Conservation (phyloP, 2,329 filamentous ascomycete genomes). For the Incumbomyces delicatus region DNA sequence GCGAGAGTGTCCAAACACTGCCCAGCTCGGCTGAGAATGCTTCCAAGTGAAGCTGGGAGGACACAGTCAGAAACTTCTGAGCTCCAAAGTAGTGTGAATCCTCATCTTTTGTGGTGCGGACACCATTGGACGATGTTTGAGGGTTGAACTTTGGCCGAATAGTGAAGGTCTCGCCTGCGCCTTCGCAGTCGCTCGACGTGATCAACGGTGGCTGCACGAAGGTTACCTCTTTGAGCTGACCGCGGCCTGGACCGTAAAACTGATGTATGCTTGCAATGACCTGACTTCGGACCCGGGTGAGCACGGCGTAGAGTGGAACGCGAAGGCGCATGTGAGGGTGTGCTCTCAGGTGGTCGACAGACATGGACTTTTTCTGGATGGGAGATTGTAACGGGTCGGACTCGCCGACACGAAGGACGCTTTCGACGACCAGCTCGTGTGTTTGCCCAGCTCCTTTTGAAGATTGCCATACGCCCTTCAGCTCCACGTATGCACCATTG, state of each 20-base stretch:
- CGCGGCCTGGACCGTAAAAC: conserved; percentile 53
- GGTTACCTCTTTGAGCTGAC: conserved; percentile 54
- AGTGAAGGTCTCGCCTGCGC: conserved; percentile 85
- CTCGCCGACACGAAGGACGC: conserved; percentile 61
- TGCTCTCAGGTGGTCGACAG: conserved; percentile 74
- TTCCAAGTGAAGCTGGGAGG: conserved; percentile 87
- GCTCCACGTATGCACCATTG: conserved; percentile 67
- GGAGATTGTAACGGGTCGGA: conserved; percentile 78
- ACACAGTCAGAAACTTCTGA: conserved; percentile 93
- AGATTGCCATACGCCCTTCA: conserved; percentile 67
- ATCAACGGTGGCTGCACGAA: conserved; percentile 87
- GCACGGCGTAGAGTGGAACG: conserved; percentile 66
- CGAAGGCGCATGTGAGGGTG: conserved; percentile 80
- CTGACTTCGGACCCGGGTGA: conserved; percentile 75
- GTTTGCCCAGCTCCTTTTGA: conserved; percentile 57
- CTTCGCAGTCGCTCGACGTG: conserved; percentile 94
- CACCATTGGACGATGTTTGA: conserved; percentile 5
- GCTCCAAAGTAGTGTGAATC: conserved; percentile 63
- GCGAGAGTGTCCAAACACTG: conserved; percentile 87
- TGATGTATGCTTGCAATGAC: conserved; percentile 61
- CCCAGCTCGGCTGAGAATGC: conserved; percentile 79
- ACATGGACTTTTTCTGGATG: conserved; percentile 93
- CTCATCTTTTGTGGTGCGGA: conserved; percentile 25
- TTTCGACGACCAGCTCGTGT: conserved; percentile 68
- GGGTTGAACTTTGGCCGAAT: conserved; percentile 34